These are phyloP conservation scores for Tetracladium marchalianum DNA, from an alignment of 495 filamentous ascomycete species.

Conservation along the genomic window DNA sequence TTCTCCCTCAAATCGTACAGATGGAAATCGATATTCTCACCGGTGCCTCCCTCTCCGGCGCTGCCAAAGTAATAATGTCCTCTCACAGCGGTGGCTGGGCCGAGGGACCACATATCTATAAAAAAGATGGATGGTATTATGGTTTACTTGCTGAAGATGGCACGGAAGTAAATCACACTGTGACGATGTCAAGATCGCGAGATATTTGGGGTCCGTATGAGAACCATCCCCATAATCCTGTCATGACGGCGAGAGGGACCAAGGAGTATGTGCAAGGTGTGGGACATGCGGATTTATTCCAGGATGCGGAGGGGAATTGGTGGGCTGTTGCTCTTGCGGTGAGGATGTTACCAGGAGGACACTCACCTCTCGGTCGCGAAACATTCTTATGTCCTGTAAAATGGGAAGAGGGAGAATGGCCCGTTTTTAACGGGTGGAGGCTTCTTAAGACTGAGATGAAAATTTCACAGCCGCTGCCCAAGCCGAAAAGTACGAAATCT, in stretches of 20 bases:
- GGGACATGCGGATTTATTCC: slow-evolving; percentile 38
- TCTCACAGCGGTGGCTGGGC: too few species aligned
- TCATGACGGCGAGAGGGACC: slow-evolving; percentile 43
- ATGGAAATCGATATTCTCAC: too few species aligned
- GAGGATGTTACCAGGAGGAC: slow-evolving; percentile 27
- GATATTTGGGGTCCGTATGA: slow-evolving; percentile 46
- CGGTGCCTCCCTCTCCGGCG: too few species aligned
- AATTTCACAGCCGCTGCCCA: too few species aligned
- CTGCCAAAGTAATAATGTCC: too few species aligned
- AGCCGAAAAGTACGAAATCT: too few species aligned
- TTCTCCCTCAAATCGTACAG: too few species aligned
- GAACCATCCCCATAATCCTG: slow-evolving; percentile 36
- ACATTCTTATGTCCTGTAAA: slow-evolving; percentile 42
- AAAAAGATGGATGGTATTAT: slow-evolving; percentile 56
- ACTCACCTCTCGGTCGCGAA: slow-evolving; percentile 52
- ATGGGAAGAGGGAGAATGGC: slow-evolving; percentile 32
- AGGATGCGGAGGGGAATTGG: slow-evolving; percentile 41
- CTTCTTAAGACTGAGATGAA: neutral
- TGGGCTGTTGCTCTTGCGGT: slow-evolving; percentile 42
- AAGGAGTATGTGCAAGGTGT: slow-evolving; percentile 37
- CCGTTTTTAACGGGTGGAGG: neutral
- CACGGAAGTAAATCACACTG: slow-evolving; percentile 46
- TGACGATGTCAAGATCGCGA: slow-evolving; percentile 39
- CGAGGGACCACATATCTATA: slow-evolving; percentile 51
- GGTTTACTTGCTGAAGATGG: slow-evolving; percentile 60